Base-by-base conservation (phyloP, 208 protist genomes). In the Trypanosoma avium region DNA sequence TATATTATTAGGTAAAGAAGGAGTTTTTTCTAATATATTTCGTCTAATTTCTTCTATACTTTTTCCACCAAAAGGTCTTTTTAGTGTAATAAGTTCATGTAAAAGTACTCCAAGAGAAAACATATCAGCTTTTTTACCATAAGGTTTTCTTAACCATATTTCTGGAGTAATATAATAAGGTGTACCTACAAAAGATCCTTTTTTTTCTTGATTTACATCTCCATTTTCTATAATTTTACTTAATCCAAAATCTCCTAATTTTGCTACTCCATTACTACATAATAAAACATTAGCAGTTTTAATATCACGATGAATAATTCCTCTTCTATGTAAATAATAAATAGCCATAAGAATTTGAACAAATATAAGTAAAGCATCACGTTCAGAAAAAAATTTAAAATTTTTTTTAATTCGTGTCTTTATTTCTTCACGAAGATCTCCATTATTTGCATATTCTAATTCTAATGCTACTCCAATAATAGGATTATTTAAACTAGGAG, bases 101-200 rank as follows among this genome's bases (percentile, higher is more conserved):
- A 96, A 73, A 1, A 94, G 62, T 9, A 90, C 84, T 42, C 91
- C 91, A 19, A 97, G 72, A 4, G 90, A 86, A 80, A 96, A 98
- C 70, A 97, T 82, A 68, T 98, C 95, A 12, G 77, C 75, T 79
- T 97, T 98, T 65, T 90, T 87, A 73, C 93, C 89, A 72, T 98
- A 98, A n/a, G 87, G 86, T 52, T 89, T 82, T 54, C 90, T 73
- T 32, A 85, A 79, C 81, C 87, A 97, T 38, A 98, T 85, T 76
- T 98, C 93, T 15, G 95, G 95, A 10, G 89, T 79, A 35, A 98
- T 64, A 75, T 97, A 98, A 71, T 95, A 94, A 36, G 94, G 90
- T 30, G 88, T 94, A 43, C 89, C 92, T 55, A 80, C 86, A 73
- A 93, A 88, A n/a, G 87, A 86, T 27, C 75, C 67, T 26, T 67